Conservation (phyloP, 306 rosid species). For the Corylus americana region DNA sequence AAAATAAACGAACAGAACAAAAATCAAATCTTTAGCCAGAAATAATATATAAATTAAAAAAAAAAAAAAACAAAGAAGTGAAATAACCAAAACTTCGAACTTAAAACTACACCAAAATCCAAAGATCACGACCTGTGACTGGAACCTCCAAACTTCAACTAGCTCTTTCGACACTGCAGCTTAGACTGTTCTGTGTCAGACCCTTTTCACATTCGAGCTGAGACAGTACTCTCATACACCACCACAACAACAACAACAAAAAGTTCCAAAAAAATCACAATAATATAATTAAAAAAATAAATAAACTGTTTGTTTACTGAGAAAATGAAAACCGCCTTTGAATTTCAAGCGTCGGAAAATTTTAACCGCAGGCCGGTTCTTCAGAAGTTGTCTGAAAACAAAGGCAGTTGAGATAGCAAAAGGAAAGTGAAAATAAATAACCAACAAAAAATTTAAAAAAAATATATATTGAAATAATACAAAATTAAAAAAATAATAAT, state of each 20-base stretch:
- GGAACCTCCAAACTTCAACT: constrained; percentile 50
- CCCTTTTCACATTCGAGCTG: constrained; percentile 36
- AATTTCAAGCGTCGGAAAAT: constrained; percentile 36
- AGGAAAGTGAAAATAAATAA: constrained; percentile 35
- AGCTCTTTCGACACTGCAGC: constrained; percentile 48
- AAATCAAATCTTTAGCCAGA: background rate
- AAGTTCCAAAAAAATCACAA: constrained; percentile 20
- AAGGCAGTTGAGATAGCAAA: constrained; percentile 28
- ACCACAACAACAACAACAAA: constrained; percentile 28
- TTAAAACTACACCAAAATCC: constrained; percentile 42
- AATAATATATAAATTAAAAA: background rate
- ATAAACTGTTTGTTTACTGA: constrained; percentile 34
- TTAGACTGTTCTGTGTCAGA: constrained; percentile 25
- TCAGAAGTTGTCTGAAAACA: constrained; percentile 55
- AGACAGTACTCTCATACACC: constrained; percentile 11
- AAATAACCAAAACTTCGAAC: constrained; percentile 20
- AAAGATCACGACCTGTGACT: constrained; percentile 56
- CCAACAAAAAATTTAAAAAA: constrained; percentile 11
- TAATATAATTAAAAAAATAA: background rate
- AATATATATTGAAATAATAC: constrained; percentile 27
- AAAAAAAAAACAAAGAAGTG: background rate
- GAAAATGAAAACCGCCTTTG: constrained; percentile 55
- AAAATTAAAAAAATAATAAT: constrained; percentile 24
- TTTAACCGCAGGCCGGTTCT: constrained; percentile 51
- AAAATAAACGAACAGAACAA: background rate